Evolutionary conservation across 1,139 yeast genomes (phyloP).

Genomic region (Nakaseomyces uthaithaninus): DNA sequence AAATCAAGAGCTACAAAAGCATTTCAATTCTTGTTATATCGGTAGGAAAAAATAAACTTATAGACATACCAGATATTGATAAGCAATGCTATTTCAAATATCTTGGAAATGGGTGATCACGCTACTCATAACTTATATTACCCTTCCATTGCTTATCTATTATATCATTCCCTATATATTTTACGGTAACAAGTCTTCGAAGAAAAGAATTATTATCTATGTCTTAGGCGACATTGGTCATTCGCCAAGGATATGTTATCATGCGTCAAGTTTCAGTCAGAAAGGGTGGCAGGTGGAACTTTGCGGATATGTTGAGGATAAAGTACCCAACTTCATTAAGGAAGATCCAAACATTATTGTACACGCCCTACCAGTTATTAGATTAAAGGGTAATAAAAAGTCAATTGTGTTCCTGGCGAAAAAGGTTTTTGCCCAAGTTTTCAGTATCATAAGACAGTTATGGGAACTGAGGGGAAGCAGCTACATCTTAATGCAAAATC

Average conservation of each 20-base stretch:
- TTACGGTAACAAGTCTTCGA: slow-evolving; percentile 31
- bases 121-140: slow-evolving; percentile 32
- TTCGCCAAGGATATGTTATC: slow-evolving; percentile 93
- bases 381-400: slow-evolving; percentile 5
- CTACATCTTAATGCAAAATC: slow-evolving; percentile 78
- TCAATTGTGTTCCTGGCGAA: slow-evolving; percentile 44
- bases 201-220: slow-evolving; percentile 57
- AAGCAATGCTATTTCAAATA: not conserved
- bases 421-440: slow-evolving; percentile 54
- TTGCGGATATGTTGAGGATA: slow-evolving; percentile 72
- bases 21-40: too few species aligned
- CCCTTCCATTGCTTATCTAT: slow-evolving; percentile 34
- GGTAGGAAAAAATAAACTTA: too few species aligned
- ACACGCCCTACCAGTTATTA: slow-evolving; percentile 32
- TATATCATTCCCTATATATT: slow-evolving; percentile 30
- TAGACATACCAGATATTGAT: too few species aligned
- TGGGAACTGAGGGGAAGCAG: slow-evolving; percentile 53
- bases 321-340: slow-evolving; percentile 43
- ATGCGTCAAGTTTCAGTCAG: slow-evolving; percentile 68
- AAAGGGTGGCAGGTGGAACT: slow-evolving; percentile 68
- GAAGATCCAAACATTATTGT: slow-evolving; percentile 49
- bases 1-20: too few species aligned
- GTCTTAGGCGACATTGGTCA: slow-evolving; percentile 94
- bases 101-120: slow-evolving; percentile 19
- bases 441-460: slow-evolving; percentile 40